These are phyloP conservation scores for Cystobasidium pallidum DNA, from an alignment of 1,284 basidiomycete species.

Conservation along the genomic window DNA sequence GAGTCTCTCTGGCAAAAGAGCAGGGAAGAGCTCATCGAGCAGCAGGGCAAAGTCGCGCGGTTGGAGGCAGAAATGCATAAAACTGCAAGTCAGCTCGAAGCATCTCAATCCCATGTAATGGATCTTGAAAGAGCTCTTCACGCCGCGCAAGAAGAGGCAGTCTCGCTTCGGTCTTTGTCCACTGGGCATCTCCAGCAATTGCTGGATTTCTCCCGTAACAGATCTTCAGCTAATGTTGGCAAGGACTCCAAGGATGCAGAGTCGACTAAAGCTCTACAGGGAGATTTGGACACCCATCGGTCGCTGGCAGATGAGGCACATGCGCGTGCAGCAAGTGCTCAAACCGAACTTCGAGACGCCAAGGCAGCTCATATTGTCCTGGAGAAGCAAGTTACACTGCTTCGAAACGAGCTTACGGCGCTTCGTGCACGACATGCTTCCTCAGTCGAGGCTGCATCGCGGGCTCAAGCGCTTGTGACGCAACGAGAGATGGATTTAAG, in stretches of 20 bases:
- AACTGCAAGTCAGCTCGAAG: constrained; percentile 74
- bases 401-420: constrained; percentile 77
- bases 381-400: constrained; percentile 69
- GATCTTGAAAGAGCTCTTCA: constrained; percentile 45
- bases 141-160: constrained; percentile 67
- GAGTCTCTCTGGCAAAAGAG: constrained; percentile 73
- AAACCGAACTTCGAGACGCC: constrained; percentile 72
- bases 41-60: constrained; percentile 34
- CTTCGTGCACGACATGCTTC: constrained; percentile 76
- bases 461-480: constrained; percentile 58
- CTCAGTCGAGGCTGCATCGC: constrained; percentile 71
- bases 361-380: constrained; percentile 65
- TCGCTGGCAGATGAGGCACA: constrained; percentile 76
- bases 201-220: constrained; percentile 77
- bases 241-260: constrained; percentile 17
- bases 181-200: constrained; percentile 81
- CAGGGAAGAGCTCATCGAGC: constrained; percentile 66
- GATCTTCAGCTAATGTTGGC: constrained; percentile 53
- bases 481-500: constrained; percentile 73
- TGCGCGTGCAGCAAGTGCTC: constrained; percentile 69
- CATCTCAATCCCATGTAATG: constrained; percentile 58
- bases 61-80: constrained; percentile 69
- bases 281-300: constrained; percentile 71
- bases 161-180: constrained; percentile 78
- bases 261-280: constrained; percentile 70